These are phyloP conservation scores for Vaccinium vitisidaea DNA, from an alignment of 148 eudicot genomes.

Conservation along the genomic window DNA sequence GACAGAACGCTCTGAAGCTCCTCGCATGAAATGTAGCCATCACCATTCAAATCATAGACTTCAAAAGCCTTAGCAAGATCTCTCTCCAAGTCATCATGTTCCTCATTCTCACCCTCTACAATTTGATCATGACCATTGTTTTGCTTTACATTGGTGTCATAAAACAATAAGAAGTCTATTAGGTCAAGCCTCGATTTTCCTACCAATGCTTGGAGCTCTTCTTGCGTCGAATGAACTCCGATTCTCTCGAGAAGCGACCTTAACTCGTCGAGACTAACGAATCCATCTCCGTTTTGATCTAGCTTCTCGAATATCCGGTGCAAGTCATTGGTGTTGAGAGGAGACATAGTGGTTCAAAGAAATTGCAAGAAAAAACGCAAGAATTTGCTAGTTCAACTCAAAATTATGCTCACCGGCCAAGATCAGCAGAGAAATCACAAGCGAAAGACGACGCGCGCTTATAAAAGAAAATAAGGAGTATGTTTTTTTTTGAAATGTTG, in stretches of 20 bases:
- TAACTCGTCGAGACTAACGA: conserved; percentile 54
- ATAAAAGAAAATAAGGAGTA: not conserved
- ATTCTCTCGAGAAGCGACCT: conserved; percentile 39
- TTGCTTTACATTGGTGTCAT: conserved; percentile 21
- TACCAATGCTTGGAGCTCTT: conserved; percentile 35
- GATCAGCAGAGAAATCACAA: not conserved
- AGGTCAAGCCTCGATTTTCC: conserved; percentile 36
- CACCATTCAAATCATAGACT: conserved; percentile 31
- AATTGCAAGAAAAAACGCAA: not conserved
- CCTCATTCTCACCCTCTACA: not conserved
- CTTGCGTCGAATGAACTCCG: conserved; percentile 23
- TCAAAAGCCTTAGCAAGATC: conserved; percentile 51
- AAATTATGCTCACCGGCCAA: not conserved
- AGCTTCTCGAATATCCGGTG: conserved; percentile 45
- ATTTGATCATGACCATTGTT: not conserved
- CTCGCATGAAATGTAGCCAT: conserved; percentile 55
- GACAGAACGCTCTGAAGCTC: conserved; percentile 53
- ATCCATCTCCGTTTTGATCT: conserved; percentile 48
- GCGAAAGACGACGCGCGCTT: not conserved
- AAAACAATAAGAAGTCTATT: conserved; percentile 41
- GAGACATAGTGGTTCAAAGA: not conserved
- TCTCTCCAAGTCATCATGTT: conserved; percentile 16
- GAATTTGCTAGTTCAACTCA: too few species aligned
- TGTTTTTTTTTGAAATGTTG: not conserved
- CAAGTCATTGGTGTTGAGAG: conserved; percentile 25